A percentile compares a stretch with the other conserved stretches of the same genome.
Conservation (phyloP, 129 eudicot species). For the Chrysanthemum seticuspe region DNA sequence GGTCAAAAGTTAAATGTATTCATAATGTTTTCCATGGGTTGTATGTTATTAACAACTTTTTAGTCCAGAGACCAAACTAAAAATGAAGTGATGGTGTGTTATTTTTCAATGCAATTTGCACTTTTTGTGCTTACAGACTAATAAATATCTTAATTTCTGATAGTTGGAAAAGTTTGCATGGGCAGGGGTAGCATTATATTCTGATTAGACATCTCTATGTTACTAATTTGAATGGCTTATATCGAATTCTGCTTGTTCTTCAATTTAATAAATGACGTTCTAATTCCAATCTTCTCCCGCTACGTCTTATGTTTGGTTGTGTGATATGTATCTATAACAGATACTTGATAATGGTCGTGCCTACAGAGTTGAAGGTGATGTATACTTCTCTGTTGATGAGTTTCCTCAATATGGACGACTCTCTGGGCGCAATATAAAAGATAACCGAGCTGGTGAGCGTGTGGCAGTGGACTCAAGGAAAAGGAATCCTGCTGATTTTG, state of each 20-base stretch:
- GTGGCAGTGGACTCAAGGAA: constrained; percentile 89
- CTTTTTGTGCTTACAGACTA: not conserved
- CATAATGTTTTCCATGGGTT: not conserved
- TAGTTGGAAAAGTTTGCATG: not conserved
- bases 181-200: not conserved
- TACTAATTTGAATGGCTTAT: not conserved
- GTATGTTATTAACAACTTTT: not conserved
- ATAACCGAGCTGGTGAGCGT: constrained; percentile 96
- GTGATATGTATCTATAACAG: constrained; percentile 37
- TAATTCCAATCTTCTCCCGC: not conserved
- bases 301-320: not conserved
- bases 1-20: not conserved
- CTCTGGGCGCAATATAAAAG: constrained; percentile 88
- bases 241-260: constrained; percentile 6
- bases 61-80: constrained; percentile 1
- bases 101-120: not conserved
- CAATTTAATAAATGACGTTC: not conserved
- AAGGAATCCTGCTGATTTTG: constrained; percentile 94
- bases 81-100: constrained; percentile 7
- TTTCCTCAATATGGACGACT: constrained; percentile 76
- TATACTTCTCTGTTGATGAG: constrained; percentile 85
- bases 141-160: not conserved
- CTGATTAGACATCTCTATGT: not conserved
- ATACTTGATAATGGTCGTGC: constrained; percentile 86
- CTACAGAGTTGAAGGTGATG: constrained; percentile 70